Percentiles rank a stretch among this genome's conserved stretches.
These are phyloP conservation scores for Aspergillus ruber DNA, from an alignment of 2,329 filamentous ascomycete species.

Conservation along the genomic window DNA sequence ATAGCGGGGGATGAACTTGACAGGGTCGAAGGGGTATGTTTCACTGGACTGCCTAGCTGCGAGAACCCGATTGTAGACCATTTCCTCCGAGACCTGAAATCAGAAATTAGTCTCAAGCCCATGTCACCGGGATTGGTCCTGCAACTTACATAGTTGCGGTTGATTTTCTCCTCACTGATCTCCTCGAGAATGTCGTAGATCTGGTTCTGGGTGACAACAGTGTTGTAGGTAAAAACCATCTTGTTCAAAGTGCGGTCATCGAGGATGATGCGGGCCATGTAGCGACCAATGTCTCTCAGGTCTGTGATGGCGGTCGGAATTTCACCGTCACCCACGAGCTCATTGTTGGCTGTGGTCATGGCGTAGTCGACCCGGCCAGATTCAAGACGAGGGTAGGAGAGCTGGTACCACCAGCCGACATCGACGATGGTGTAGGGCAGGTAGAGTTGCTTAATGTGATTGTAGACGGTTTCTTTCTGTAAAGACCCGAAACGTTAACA, in stretches of 20 bases:
- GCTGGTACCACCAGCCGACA: conserved; percentile 55
- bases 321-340: conserved; percentile 44
- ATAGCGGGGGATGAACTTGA: conserved; percentile 30
- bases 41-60: conserved; percentile 29
- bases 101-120: conserved; percentile 6
- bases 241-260: conserved; percentile 51
- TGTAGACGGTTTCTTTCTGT: conserved; percentile 47
- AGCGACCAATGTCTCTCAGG: conserved; percentile 48
- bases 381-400: conserved; percentile 40
- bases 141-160: conserved; percentile 32
- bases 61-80: conserved; percentile 27
- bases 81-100: conserved; percentile 27
- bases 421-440: conserved; percentile 54
- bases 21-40: conserved; percentile 31
- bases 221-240: conserved; percentile 45
- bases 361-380: conserved; percentile 43
- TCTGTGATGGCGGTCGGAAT: conserved; percentile 42
- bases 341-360: conserved; percentile 27
- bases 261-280: conserved; percentile 45
- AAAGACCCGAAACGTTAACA: neutral
- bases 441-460: conserved; percentile 42
- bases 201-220: conserved; percentile 42
- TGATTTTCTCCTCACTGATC: conserved; percentile 44
- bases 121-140: neutral
- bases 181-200: conserved; percentile 44